Conservation (phyloP, 257 asterid genomes). For the Forsythia viridissima region DNA sequence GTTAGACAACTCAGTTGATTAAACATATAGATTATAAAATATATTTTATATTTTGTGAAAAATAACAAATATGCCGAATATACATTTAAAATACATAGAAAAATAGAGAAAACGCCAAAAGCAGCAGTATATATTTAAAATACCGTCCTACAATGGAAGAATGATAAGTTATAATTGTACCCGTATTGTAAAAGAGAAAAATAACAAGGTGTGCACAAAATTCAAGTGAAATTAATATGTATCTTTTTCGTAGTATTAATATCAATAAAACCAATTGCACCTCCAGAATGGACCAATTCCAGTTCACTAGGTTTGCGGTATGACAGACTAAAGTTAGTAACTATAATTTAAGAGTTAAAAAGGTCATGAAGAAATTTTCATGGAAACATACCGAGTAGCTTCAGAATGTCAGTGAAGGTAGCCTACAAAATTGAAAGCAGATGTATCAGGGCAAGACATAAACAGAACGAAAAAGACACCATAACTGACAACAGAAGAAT, state of each 20-base stretch:
- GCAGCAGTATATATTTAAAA: not conserved
- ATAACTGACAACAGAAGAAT: not conserved
- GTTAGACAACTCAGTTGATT: too few species aligned
- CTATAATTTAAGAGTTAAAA: not conserved
- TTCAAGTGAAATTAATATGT: not conserved
- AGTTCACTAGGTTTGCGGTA: not conserved
- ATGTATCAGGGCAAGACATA: slow-evolving; percentile 4
- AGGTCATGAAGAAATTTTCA: not conserved
- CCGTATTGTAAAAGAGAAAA: not conserved
- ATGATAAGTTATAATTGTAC: not conserved
- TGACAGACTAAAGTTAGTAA: not conserved
- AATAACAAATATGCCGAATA: not conserved
- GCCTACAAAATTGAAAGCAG: slow-evolving; percentile 56
- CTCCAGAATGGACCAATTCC: not conserved
- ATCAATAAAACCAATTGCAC: not conserved
- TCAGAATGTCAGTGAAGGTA: slow-evolving; percentile 91
- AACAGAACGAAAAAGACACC: slow-evolving; percentile 1
- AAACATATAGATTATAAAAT: too few species aligned
- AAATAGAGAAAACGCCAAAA: not conserved
- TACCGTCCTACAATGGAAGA: not conserved
- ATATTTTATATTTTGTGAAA: too few species aligned
- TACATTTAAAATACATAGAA: not conserved
- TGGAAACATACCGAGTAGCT: slow-evolving; percentile 67
- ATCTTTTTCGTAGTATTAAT: not conserved
- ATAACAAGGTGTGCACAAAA: not conserved